Evolutionary conservation across 129 eudicot genomes (phyloP).

Genomic region (Kitagawia praeruptora): DNA sequence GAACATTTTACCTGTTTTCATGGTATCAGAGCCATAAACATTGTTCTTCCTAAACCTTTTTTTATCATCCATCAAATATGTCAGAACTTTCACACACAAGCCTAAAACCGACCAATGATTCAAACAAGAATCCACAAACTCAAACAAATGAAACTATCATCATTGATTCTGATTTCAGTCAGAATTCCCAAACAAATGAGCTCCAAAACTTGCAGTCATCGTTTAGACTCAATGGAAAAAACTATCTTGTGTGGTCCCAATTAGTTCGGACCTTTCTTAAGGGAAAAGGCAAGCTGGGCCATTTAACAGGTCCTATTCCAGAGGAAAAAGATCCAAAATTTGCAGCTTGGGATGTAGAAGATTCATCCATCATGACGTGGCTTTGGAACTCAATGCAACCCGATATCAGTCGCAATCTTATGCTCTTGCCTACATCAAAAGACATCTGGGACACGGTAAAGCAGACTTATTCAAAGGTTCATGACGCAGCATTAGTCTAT

Average conservation of each 20-base stretch:
- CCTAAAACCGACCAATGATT: too few species aligned
- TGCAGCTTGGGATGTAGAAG: slow-evolving; percentile 12
- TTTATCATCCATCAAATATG: too few species aligned
- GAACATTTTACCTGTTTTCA: too few species aligned
- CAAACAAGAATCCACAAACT: too few species aligned
- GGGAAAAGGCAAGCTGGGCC: slow-evolving; percentile 10
- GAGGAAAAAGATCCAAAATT: background rate
- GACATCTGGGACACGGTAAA: slow-evolving; percentile 8
- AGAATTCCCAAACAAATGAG: background rate
- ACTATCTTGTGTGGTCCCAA: slow-evolving; percentile 13
- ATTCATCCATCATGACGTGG: slow-evolving; percentile 11
- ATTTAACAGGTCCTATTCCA: background rate
- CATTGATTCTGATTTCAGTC: too few species aligned
- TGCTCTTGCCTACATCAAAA: slow-evolving; percentile 3
- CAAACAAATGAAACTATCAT: too few species aligned
- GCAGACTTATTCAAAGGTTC: slow-evolving; percentile 4
- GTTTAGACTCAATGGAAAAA: slow-evolving; percentile 8
- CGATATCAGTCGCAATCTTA: slow-evolving; percentile 6
- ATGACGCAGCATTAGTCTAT: slow-evolving; percentile 9
- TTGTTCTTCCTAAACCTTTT: too few species aligned
- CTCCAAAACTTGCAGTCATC: background rate
- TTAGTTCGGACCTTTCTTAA: slow-evolving; percentile 3
- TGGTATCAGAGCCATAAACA: too few species aligned
- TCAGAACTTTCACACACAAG: too few species aligned
- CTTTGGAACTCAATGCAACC: slow-evolving; percentile 11